Evolutionary conservation across 768 basidiomycete genomes (phyloP), one percentile per base, ranked within the genome.

Genomic region (Filobasidium wieringae): DNA sequence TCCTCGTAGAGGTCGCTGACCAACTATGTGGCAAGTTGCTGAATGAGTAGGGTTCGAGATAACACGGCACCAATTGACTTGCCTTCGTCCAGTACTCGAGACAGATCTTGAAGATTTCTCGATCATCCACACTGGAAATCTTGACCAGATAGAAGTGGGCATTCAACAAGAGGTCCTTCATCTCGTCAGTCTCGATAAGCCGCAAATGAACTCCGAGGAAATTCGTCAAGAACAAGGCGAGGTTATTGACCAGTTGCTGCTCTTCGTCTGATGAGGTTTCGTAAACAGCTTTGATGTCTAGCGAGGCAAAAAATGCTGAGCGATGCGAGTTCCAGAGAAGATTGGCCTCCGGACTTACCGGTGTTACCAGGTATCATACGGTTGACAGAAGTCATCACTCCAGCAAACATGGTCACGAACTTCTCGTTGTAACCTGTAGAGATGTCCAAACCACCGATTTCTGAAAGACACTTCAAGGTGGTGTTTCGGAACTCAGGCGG

Each of bases 101-200:
- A 65, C 93, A 95, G 68, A 99, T 95, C 77, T 99, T 99, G 83
- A 97, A 97, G 63, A 99, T 87, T 74, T 99, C 95, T 52, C 93
- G 84, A 70, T 99, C 95, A 67, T 99, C 93, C 33, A 99, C 95
- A 65, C 91, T 90, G 0, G 89, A 92, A 34, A 99, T 84, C 75
- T 96, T 97, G 71, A 97, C 88, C 82, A 99, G 89, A 76, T 97
- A 99, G 29, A 93, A 77, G 74, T 99, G 93, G 0, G 93, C 92
- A 70, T 97, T 99, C 53, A 96, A 81, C 27, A 99, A 79, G 0
- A 97, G 85, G 66, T 93, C 90, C 50, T 87, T 88, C 69, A 93
- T 87, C 41, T 81, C 76, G 62, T 88, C 86, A 8, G 86, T 88
- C 75, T 99, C 95, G 49, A 99, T 86, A n/a, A 87, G 84, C 36